Conservation (phyloP, 2,329 filamentous ascomycete species). For the Epichloe festucae region DNA sequence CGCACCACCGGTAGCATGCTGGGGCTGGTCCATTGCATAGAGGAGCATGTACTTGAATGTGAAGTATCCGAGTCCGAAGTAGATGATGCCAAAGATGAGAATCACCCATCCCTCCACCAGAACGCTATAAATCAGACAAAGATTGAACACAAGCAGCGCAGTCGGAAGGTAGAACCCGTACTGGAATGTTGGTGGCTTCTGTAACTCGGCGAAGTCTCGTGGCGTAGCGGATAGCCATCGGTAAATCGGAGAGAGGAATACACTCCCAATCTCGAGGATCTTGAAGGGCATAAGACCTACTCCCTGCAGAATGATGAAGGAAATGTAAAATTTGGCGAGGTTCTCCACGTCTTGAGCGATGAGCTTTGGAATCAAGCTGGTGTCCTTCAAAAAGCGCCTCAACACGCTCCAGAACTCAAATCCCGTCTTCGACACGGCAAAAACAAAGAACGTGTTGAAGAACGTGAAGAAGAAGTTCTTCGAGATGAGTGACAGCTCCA, state of each 20-base stretch:
- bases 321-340: conserved; percentile 77
- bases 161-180: conserved; percentile 95
- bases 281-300: conserved; percentile 90
- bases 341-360: conserved; percentile 64
- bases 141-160: conserved; percentile 82
- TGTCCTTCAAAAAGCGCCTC: conserved; percentile 63
- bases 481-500: conserved; percentile 87
- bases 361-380: conserved; percentile 60
- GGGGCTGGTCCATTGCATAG: conserved; percentile 96
- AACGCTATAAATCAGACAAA: conserved; percentile 90
- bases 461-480: conserved; percentile 99
- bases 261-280: conserved; percentile 76
- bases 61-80: conserved; percentile 73
- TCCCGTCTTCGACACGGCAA: conserved; percentile 77
- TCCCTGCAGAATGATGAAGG: conserved; percentile 86
- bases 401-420: conserved; percentile 62
- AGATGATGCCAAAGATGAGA: conserved; percentile 68
- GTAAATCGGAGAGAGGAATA: conserved; percentile 71
- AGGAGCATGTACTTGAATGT: conserved; percentile 95
- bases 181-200: conserved; percentile 74
- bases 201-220: conserved; percentile 72
- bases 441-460: conserved; percentile 96
- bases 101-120: conserved; percentile 69
- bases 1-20: conserved; percentile 82
- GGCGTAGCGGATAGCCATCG: conserved; percentile 73